Evolutionary conservation across 73 alveolate species (phyloP), one percentile per base, ranked within the genome.

Genomic region (Paramecium biaurelia): DNA sequence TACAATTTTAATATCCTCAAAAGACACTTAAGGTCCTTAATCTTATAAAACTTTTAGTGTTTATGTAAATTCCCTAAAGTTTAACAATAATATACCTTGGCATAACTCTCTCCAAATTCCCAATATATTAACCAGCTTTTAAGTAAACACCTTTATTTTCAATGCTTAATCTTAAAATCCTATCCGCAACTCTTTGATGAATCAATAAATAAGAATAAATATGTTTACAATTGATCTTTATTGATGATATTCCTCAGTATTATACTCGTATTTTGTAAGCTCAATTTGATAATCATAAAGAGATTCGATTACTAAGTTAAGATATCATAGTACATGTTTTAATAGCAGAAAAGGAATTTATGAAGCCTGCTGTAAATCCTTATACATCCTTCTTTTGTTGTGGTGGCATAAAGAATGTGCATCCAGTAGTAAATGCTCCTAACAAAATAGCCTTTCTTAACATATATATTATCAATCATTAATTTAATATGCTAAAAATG

Each of bases 41-140:
- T 89, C 94, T 70, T 89, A 70, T 6, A 89, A 35, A 1, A 89
- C 94, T 56, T 35, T 89, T 26, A 89, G 37, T 5, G 87, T 82
- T 58, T 89, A 76, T 68, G 94, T 89, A 49, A 70, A 89, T 89
- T 89, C 94, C 37, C 94, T 86, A 28, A 57, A 57, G 18, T 57
- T 32, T 14, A n/a, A 53, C 23, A 5, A 26, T 24, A 59, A 12
- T n/a, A 0, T 86, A 86, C 93, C 92, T 93, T 21, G 96, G 96
- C 92, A 89, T 93, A 26, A 93, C 89, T 63, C 95, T 79, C 32
- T 93, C 96, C n/a, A 93, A 85, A 30, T 93, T 85, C 10, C 96
- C 95, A 12, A 93, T 38, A 92, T 93, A 93, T 90, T 93, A 58
- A 1, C 96, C 96, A 3, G 92, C 93, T 47, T 93, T 93, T n/a